Conservation (phyloP, 768 basidiomycete species). For the Suillus brevipes region DNA sequence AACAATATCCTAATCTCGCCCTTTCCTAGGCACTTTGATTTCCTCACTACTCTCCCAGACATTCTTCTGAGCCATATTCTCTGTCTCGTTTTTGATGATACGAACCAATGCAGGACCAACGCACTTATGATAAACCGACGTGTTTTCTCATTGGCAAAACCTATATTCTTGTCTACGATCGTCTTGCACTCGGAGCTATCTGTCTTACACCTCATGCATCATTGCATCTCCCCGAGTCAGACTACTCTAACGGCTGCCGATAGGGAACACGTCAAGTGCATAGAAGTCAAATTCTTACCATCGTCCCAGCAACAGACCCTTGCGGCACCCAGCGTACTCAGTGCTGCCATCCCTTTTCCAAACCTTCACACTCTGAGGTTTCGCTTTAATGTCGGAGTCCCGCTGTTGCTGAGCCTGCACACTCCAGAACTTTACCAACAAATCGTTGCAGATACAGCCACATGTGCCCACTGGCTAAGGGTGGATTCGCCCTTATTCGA, state of each 20-base stretch:
- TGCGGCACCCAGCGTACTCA: background rate
- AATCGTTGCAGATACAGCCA: background rate
- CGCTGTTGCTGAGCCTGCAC: background rate
- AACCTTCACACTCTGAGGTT: constrained; percentile 9
- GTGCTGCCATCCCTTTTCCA: background rate
- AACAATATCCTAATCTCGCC: background rate
- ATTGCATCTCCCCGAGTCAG: background rate
- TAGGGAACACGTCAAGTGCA: background rate
- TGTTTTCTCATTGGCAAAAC: constrained; percentile 9
- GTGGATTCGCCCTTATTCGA: constrained; percentile 8
- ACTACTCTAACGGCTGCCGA: background rate
- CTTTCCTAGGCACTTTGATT: background rate
- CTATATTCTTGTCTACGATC: constrained; percentile 5
- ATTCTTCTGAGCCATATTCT: constrained; percentile 6
- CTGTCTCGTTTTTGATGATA: constrained; percentile 1
- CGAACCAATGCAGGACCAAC: background rate
- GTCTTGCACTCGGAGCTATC: constrained; percentile 6
- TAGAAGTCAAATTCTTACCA: constrained; percentile 9
- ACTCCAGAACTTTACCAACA: background rate
- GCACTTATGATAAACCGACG: background rate
- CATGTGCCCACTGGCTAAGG: background rate
- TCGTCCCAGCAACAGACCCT: constrained; percentile 1
- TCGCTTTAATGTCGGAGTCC: background rate
- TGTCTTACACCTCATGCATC: constrained; percentile 7
- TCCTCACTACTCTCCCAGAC: constrained; percentile 2